Conservation (phyloP, 192 early-diverging fungal species). For the Allomyces arbusculus region DNA sequence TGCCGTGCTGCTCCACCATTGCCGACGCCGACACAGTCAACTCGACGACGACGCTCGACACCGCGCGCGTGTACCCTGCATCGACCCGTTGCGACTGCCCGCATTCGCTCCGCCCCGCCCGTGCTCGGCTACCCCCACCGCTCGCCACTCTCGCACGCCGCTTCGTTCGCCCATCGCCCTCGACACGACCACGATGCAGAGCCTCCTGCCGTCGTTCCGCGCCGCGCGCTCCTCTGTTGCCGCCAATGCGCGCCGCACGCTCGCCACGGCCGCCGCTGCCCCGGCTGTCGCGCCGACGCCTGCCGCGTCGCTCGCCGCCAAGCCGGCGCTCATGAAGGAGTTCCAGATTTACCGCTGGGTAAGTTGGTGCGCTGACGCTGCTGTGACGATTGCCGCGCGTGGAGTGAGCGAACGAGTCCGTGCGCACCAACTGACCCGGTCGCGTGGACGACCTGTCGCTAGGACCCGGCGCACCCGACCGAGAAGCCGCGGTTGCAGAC, state of each 20-base stretch:
- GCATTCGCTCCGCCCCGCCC: too few species aligned
- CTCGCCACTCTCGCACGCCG: neutral
- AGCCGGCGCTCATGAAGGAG: conserved; percentile 53
- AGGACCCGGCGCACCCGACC: conserved; percentile 74
- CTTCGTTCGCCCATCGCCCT: neutral
- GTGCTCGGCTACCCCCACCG: neutral
- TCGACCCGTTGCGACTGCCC: too few species aligned
- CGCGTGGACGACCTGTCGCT: neutral
- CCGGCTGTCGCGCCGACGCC: too few species aligned
- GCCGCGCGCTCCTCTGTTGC: neutral
- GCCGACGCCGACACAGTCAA: too few species aligned
- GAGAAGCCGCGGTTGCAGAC: conserved; percentile 71
- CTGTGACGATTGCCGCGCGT: neutral
- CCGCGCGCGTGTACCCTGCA: too few species aligned
- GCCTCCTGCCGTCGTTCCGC: too few species aligned
- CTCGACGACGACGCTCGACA: too few species aligned
- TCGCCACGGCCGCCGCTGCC: neutral
- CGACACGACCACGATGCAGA: too few species aligned
- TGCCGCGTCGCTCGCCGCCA: conserved; percentile 9
- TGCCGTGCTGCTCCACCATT: too few species aligned
- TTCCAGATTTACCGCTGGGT: conserved; percentile 97
- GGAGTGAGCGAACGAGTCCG: conserved; percentile 2
- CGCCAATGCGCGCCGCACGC: neutral
- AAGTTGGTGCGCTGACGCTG: conserved; percentile 6
- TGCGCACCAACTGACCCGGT: conserved; percentile 1